A percentile compares a stretch with the other conserved stretches of the same genome.
These are phyloP conservation scores for Seiridium unicorne DNA, from an alignment of 2,329 filamentous ascomycete species.

Conservation along the genomic window DNA sequence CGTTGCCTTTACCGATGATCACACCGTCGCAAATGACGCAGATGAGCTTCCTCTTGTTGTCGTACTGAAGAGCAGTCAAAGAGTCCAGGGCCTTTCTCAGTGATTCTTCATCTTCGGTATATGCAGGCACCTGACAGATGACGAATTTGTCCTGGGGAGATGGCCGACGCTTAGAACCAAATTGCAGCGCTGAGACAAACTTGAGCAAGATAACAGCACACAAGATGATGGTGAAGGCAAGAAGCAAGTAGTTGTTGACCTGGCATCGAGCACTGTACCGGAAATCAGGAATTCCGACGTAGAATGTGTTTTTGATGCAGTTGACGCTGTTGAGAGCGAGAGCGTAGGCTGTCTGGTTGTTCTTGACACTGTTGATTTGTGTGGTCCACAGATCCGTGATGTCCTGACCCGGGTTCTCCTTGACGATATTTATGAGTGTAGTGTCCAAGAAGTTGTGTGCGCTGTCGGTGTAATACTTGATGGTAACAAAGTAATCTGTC, in stretches of 20 bases:
- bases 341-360: constrained; percentile 49
- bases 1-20: constrained; percentile 94
- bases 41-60: constrained; percentile 97
- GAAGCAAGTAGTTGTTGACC: constrained; percentile 86
- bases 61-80: constrained; percentile 89
- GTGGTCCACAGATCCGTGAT: constrained; percentile 66
- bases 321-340: constrained; percentile 65
- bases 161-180: constrained; percentile 87
- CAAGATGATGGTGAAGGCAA: constrained; percentile 83
- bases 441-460: constrained; percentile 65
- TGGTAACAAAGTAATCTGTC: constrained; percentile 85
- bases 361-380: constrained; percentile 44
- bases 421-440: constrained; percentile 65
- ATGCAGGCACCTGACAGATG: constrained; percentile 96
- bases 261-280: constrained; percentile 72
- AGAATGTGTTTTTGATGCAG: constrained; percentile 83
- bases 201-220: constrained; percentile 79
- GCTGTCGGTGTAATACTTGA: constrained; percentile 54
- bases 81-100: constrained; percentile 91
- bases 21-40: constrained; percentile 96
- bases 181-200: constrained; percentile 89
- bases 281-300: constrained; percentile 82
- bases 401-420: constrained; percentile 75
- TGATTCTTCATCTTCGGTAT: constrained; percentile 96
- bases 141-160: constrained; percentile 97